These are phyloP conservation scores for Fomitopsis pinicola DNA, from an alignment of 1,284 basidiomycete genomes.

Conservation along the genomic window DNA sequence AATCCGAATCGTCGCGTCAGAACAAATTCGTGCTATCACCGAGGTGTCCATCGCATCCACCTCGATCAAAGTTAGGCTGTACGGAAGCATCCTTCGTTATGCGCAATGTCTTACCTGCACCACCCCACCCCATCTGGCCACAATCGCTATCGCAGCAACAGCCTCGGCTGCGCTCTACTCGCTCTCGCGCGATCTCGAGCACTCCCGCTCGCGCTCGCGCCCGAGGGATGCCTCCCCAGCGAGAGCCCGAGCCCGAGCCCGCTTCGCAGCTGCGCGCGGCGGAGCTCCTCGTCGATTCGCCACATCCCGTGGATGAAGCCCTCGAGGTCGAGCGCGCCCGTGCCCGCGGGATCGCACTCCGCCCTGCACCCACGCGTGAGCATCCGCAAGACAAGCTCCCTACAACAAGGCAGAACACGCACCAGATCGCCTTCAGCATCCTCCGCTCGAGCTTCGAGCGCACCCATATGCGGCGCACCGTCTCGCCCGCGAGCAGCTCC, in stretches of 20 bases:
- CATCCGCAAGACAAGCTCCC: not conserved
- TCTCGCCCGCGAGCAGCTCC: slow-evolving; percentile 49
- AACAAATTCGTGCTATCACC: too few species aligned
- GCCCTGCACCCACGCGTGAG: slow-evolving; percentile 37
- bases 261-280: slow-evolving; percentile 42
- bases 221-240: not conserved
- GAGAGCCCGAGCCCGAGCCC: not conserved
- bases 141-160: not conserved
- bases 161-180: not conserved
- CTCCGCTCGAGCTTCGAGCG: slow-evolving; percentile 51
- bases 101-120: not conserved
- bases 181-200: not conserved
- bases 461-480: slow-evolving; percentile 61
- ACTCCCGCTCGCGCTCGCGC: not conserved
- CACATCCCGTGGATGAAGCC: slow-evolving; percentile 76
- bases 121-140: not conserved
- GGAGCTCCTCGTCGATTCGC: slow-evolving; percentile 81
- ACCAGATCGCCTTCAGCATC: slow-evolving; percentile 66
- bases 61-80: not conserved
- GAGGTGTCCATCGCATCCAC: not conserved
- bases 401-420: slow-evolving; percentile 13
- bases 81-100: not conserved
- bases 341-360: slow-evolving; percentile 56
- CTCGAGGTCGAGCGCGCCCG: slow-evolving; percentile 58
- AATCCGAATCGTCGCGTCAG: too few species aligned